Evolutionary conservation across 495 filamentous ascomycete species (phyloP).

Genomic region (Penicillium diatomitis): DNA sequence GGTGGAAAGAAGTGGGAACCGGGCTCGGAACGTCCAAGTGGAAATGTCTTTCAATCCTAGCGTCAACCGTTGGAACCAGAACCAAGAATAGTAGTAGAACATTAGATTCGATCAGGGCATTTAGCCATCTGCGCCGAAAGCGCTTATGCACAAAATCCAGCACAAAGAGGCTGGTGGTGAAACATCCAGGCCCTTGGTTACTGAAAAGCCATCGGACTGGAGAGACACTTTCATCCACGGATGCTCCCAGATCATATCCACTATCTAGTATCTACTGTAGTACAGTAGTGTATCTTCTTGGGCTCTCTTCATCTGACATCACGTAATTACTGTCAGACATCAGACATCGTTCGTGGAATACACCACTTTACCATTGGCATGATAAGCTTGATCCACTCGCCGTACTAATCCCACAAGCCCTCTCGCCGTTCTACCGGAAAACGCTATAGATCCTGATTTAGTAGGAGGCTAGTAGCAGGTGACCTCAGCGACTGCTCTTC

Average conservation of each 20-base stretch:
- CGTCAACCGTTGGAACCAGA: not conserved
- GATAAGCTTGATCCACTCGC: too few species aligned
- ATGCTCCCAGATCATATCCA: constrained; percentile 1
- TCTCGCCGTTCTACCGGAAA: too few species aligned
- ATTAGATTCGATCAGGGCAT: constrained; percentile 1
- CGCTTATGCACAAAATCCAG: constrained; percentile 16
- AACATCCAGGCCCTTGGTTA: constrained; percentile 7
- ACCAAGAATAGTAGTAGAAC: not conserved
- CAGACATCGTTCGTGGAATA: too few species aligned
- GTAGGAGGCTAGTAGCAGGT: too few species aligned
- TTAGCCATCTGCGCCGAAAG: constrained; percentile 5
- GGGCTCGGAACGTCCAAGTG: not conserved
- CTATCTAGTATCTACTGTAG: not conserved
- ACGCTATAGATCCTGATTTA: too few species aligned
- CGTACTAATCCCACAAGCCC: too few species aligned
- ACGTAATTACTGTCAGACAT: too few species aligned
- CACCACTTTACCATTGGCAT: too few species aligned
- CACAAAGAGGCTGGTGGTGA: constrained; percentile 5
- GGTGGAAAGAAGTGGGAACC: constrained; percentile 4
- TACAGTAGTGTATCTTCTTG: too few species aligned
- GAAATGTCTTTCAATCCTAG: not conserved
- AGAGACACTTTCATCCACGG: not conserved
- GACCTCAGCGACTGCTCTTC: too few species aligned
- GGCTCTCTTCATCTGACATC: too few species aligned
- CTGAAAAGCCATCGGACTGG: not conserved